phyloP scores from a whole-genome alignment of 2,329 filamentous ascomycete genomes.

The Diplodia corticola region DNA sequence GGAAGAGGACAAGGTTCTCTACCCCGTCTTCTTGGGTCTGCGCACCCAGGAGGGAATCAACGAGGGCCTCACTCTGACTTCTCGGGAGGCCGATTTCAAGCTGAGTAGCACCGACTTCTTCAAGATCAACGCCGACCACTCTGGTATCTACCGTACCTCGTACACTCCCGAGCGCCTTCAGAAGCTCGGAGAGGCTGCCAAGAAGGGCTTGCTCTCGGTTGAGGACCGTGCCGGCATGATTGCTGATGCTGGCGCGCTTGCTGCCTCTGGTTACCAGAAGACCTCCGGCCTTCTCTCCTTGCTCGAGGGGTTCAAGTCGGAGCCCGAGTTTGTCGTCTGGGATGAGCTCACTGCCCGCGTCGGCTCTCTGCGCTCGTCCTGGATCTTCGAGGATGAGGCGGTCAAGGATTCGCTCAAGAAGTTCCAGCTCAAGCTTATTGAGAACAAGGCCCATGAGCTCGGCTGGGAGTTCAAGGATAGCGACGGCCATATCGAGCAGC shows the following conservation, averaged over 20 bases:
- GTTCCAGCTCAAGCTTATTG: constrained; percentile 78
- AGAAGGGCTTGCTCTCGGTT: constrained; percentile 74
- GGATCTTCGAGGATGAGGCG: constrained; percentile 80
- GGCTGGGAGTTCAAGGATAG: constrained; percentile 85
- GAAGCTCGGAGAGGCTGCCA: constrained; percentile 86
- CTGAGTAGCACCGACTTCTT: constrained; percentile 82
- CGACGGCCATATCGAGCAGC: constrained; percentile 87
- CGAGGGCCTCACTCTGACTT: constrained; percentile 69
- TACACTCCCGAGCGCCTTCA: constrained; percentile 80
- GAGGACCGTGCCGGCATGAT: constrained; percentile 93
- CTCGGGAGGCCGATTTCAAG: constrained; percentile 76
- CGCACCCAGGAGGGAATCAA: constrained; percentile 82
- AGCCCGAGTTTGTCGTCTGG: constrained; percentile 92
- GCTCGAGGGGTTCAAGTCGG: constrained; percentile 76
- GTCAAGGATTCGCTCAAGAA: constrained; percentile 74
- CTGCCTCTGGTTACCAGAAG: constrained; percentile 88
- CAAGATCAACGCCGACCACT: constrained; percentile 95
- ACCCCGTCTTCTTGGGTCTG: constrained; percentile 85
- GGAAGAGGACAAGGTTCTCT: constrained; percentile 85
- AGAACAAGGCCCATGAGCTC: constrained; percentile 77
- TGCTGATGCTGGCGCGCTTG: constrained; percentile 85
- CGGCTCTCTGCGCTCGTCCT: constrained; percentile 75
- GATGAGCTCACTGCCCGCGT: constrained; percentile 83
- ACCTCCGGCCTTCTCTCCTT: constrained; percentile 86
- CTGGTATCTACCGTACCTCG: constrained; percentile 85